Conservation (phyloP, 768 basidiomycete species). For the Royoungia palumana region DNA sequence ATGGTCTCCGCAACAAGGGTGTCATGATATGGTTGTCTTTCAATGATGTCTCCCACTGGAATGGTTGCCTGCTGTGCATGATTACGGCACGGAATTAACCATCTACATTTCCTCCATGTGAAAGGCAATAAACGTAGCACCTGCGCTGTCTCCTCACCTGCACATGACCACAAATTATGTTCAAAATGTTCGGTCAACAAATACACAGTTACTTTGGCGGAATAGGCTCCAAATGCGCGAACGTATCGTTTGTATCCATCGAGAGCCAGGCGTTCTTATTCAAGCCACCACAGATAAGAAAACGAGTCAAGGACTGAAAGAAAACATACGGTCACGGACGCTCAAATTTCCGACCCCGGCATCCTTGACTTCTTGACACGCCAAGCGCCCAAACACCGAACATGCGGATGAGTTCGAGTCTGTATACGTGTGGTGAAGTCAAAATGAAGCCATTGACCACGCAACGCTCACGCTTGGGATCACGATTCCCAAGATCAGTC, state of each 20-base stretch:
- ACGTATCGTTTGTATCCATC: constrained; percentile 63
- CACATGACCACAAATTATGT: no score
- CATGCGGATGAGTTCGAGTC: neutral
- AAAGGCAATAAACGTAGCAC: constrained; percentile 33
- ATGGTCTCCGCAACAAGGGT: constrained; percentile 27
- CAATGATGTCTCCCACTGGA: constrained; percentile 14
- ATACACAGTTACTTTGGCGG: constrained; percentile 38
- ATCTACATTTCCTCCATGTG: constrained; percentile 26
- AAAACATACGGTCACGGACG: constrained; percentile 40
- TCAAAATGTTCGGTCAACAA: no score
- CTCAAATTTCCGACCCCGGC: constrained; percentile 48
- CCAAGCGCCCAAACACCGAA: constrained; percentile 40
- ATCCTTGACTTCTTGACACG: constrained; percentile 32
- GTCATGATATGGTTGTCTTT: constrained; percentile 30
- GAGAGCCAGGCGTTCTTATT: constrained; percentile 37
- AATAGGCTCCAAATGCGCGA: constrained; percentile 55
- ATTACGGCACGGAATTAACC: constrained; percentile 26
- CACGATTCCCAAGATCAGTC: no score
- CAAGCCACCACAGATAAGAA: neutral
- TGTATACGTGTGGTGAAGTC: neutral
- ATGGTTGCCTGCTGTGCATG: constrained; percentile 45
- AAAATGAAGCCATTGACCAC: neutral
- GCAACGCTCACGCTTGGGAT: constrained; percentile 8
- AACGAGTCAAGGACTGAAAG: no score
- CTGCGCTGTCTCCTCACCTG: constrained; percentile 37